Evolutionary conservation across 257 asterid genomes (phyloP).

Genomic region (Lavandula angustifolia): DNA sequence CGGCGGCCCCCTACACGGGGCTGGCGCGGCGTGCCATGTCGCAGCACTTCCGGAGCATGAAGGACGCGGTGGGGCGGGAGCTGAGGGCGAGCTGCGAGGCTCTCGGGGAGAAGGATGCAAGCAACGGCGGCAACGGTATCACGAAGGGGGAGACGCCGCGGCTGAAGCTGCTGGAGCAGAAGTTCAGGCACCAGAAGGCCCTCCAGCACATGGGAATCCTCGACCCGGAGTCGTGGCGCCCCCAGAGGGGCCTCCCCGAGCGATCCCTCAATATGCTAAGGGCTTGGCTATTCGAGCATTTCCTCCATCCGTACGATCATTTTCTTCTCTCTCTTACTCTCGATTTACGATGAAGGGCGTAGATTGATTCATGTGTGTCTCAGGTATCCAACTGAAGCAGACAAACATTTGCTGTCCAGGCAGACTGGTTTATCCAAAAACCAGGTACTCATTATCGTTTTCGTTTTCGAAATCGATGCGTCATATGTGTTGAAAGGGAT

Average conservation of each 20-base stretch:
- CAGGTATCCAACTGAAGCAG: constrained; percentile 97
- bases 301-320: constrained; percentile 68
- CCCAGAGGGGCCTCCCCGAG: constrained; percentile 85
- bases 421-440: constrained; percentile 91
- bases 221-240: constrained; percentile 78
- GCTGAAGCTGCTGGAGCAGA: constrained; percentile 61
- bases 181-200: constrained; percentile 62
- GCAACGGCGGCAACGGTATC: constrained; percentile 31
- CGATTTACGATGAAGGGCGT: no score
- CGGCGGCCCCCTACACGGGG: constrained; percentile 61
- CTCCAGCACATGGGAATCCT: constrained; percentile 61
- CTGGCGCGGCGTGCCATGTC: constrained; percentile 85
- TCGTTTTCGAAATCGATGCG: constrained; percentile 25
- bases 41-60: constrained; percentile 70
- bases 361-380: not conserved
- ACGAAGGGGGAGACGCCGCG: constrained; percentile 86
- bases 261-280: constrained; percentile 62
- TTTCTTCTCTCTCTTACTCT: constrained; percentile 23
- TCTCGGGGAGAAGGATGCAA: constrained; percentile 65
- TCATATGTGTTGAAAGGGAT: constrained; percentile 48
- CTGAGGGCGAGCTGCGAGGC: constrained; percentile 54
- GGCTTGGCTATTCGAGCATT: constrained; percentile 89
- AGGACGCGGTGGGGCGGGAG: constrained; percentile 62
- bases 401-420: constrained; percentile 90
- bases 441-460: constrained; percentile 63